Percentiles rank a stretch among this genome's conserved stretches.
Conservation (phyloP, 2,329 filamentous ascomycete species). For the Nemania bipapillata region DNA sequence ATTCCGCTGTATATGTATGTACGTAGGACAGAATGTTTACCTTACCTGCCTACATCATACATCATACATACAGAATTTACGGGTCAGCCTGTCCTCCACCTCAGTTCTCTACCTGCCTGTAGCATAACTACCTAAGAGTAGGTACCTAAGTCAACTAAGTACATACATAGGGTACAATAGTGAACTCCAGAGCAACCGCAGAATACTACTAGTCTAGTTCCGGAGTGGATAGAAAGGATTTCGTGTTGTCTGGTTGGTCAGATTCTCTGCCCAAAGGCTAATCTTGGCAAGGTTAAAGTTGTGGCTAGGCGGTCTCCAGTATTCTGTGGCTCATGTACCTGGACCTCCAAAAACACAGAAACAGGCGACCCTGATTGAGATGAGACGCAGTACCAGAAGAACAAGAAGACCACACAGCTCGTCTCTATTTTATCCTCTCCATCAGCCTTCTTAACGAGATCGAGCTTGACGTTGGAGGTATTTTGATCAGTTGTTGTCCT, state of each 20-base stretch:
- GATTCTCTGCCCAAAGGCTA: slow-evolving; percentile 38
- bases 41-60: too few relatives aligned
- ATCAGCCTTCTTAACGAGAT: slow-evolving; percentile 15
- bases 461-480: neutral
- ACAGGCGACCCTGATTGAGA: slow-evolving; percentile 39
- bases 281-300: slow-evolving; percentile 34
- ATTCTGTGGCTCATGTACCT: slow-evolving; percentile 44
- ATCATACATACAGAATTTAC: too few relatives aligned
- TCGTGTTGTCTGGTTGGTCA: slow-evolving; percentile 45
- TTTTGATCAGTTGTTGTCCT: neutral
- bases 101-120: neutral
- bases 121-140: neutral
- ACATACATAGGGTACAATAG: neutral
- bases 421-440: slow-evolving; percentile 9
- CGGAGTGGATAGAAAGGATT: slow-evolving; percentile 34
- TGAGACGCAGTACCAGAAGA: slow-evolving; percentile 41
- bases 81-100: too few relatives aligned
- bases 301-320: slow-evolving; percentile 16
- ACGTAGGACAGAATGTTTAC: too few relatives aligned
- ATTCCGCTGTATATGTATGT: too few relatives aligned
- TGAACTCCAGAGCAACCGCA: neutral
- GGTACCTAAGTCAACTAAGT: slow-evolving; percentile 9
- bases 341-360: slow-evolving; percentile 50
- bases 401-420: slow-evolving; percentile 33
- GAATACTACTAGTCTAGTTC: slow-evolving; percentile 38